Evolutionary conservation across 805 yeast species (phyloP).

Genomic region (Candida caryicola): DNA sequence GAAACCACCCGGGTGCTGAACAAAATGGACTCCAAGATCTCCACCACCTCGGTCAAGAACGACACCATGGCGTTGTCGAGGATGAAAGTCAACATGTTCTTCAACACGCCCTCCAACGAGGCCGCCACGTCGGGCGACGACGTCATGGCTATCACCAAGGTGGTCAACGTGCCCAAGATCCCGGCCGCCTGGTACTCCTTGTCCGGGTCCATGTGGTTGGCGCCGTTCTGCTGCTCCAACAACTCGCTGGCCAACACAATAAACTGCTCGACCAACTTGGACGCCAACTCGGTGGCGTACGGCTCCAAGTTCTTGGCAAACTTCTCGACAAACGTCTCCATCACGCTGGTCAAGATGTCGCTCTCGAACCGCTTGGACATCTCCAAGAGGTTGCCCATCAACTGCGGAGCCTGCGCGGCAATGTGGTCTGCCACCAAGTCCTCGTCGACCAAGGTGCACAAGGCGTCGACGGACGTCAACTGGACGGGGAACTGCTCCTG

Average conservation of each 20-base stretch:
- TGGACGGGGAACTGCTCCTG: slow-evolving; percentile 48
- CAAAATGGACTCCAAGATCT: slow-evolving; percentile 49
- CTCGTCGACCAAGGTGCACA: slow-evolving; percentile 47
- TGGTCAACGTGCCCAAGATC: slow-evolving; percentile 39
- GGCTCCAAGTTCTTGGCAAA: slow-evolving; percentile 54
- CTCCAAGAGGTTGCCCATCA: slow-evolving; percentile 43
- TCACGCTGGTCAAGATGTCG: slow-evolving; percentile 42
- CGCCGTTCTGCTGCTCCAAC: slow-evolving; percentile 23
- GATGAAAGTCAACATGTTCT: slow-evolving; percentile 32
- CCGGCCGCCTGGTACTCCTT: slow-evolving; percentile 46
- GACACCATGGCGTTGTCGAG: slow-evolving; percentile 39
- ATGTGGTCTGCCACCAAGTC: slow-evolving; percentile 41
- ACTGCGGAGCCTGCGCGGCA: slow-evolving; percentile 43
- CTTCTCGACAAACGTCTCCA: slow-evolving; percentile 45
- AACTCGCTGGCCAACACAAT: slow-evolving; percentile 63
- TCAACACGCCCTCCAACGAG: slow-evolving; percentile 31
- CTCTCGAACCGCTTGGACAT: slow-evolving; percentile 44
- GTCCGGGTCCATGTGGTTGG: slow-evolving; percentile 24
- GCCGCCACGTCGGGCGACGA: slow-evolving; percentile 37
- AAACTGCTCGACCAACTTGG: slow-evolving; percentile 69
- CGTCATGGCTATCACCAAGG: slow-evolving; percentile 43
- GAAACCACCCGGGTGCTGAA: slow-evolving; percentile 54
- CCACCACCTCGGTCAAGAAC: slow-evolving; percentile 38
- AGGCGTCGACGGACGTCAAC: slow-evolving; percentile 52
- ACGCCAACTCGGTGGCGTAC: slow-evolving; percentile 59